Base-by-base conservation (phyloP, 73 alveolate genomes). In the Uronychia binucleata region DNA sequence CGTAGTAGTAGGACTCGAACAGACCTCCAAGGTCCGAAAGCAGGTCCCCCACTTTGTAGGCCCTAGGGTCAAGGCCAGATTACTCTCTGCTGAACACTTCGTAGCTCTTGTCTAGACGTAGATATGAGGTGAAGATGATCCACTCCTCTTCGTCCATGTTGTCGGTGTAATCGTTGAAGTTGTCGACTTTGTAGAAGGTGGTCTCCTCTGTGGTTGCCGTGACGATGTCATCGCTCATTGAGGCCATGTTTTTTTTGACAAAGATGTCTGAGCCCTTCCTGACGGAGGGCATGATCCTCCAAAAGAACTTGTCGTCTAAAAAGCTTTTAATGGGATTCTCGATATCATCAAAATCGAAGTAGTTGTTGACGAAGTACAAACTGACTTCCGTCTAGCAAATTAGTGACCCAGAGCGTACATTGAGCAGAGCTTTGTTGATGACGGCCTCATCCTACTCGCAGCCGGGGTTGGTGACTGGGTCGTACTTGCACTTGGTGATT, bases 1-100 rank as follows among this genome's bases (percentile, higher is more conserved):
- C 1, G 26, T 82, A 30, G 31, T 34, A 77, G 8, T 75, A 46
- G 1, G 83, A 34, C 29, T 82, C 74, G 28, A 78, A 76, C 28
- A 88, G 80, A 28, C 94, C 94, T 75, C 94, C 94, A 30, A 83
- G 58, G 26, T 82, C 82, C 0, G 86, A 83, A 1, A 88, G 78
- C 30, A 88, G 30, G 14, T 81, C 90, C 34, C 67, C 83, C 13
- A 82, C 26, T 1, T 87, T 75, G 77, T 75, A 88, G 26, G 57
- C 77, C 33, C 86, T 31, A 46, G 67, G 19, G 19, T 46, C n/a
- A 46, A 46, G 5, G 19, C 19, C 67, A 46, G 5, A 5, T 46
- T 46, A 46, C 67, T 46, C 5, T 59, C 94, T 46, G 5, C 19
- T 19, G 67, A 11, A 46, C 19, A 46, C 19, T 11, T 46, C 67